Evolutionary conservation across 2,329 filamentous ascomycete genomes (phyloP).

Genomic region (Fusarium torulosum): DNA sequence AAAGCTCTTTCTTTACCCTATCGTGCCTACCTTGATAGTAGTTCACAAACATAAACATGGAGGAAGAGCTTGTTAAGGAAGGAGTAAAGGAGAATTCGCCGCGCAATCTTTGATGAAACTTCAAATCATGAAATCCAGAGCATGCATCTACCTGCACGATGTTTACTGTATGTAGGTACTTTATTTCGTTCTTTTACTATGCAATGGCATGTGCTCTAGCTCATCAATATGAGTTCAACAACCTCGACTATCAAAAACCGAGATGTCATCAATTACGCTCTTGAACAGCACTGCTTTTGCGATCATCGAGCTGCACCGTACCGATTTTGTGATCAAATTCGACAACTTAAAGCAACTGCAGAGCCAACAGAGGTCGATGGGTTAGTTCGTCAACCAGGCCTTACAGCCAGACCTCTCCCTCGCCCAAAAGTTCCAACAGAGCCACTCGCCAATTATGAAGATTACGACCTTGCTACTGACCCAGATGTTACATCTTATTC

Average conservation of each 20-base stretch:
- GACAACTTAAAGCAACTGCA: conserved; percentile 33
- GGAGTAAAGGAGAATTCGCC: not conserved
- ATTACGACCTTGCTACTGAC: not conserved
- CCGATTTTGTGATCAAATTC: conserved; percentile 44
- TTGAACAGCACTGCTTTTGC: conserved; percentile 46
- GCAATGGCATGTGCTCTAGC: not conserved
- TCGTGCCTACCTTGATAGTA: not conserved
- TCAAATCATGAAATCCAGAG: not conserved
- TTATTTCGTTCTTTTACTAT: not conserved
- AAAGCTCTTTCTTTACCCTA: not conserved
- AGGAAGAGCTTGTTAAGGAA: not conserved
- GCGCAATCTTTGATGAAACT: not conserved
- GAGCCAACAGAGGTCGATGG: conserved; percentile 20
- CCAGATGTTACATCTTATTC: not conserved
- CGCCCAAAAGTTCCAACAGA: conserved; percentile 23
- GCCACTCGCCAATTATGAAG: not conserved
- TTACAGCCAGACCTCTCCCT: conserved; percentile 37
- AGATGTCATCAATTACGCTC: conserved; percentile 47
- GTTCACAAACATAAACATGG: not conserved
- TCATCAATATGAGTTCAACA: conserved; percentile 18
- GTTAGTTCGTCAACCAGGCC: conserved; percentile 42
- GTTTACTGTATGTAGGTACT: not conserved
- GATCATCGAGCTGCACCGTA: conserved; percentile 46
- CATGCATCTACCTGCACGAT: not conserved
- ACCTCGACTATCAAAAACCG: conserved; percentile 11